Percentiles rank a stretch among this genome's conserved stretches.
phyloP scores from a whole-genome alignment of 1,284 basidiomycete genomes.

The Inonotus obliquus region DNA sequence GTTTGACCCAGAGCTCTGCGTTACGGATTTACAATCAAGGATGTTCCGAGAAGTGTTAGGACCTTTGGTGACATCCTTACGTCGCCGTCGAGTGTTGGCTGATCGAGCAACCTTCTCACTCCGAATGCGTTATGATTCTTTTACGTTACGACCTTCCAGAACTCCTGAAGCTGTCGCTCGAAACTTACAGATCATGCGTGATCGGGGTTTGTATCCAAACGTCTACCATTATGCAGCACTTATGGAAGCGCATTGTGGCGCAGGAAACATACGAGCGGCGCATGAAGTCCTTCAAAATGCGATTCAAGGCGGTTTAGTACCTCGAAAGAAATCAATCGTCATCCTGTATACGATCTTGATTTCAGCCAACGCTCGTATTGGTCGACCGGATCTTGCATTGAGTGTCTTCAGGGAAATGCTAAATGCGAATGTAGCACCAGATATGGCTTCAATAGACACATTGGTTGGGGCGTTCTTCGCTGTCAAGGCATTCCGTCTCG shows the following conservation, averaged over 20 bases:
- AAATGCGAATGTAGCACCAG: conserved; percentile 53
- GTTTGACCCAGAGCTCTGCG: conserved; percentile 48
- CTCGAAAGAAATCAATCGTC: conserved; percentile 38
- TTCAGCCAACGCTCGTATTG: conserved; percentile 53
- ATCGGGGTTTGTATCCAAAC: conserved; percentile 61
- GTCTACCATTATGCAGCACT: conserved; percentile 64
- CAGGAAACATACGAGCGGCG: conserved; percentile 51
- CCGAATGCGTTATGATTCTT: conserved; percentile 57
- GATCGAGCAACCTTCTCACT: conserved; percentile 54
- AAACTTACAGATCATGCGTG: conserved; percentile 52
- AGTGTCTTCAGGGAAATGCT: conserved; percentile 60
- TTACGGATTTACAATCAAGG: conserved; percentile 32
- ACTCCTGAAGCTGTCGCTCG: conserved; percentile 47
- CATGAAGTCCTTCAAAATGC: conserved; percentile 48
- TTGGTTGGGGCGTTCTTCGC: conserved; percentile 62
- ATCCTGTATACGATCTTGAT: conserved; percentile 74
- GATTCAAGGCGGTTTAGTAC: conserved; percentile 38
- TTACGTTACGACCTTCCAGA: conserved; percentile 31
- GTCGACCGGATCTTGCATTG: conserved; percentile 50
- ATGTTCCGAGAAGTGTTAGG: conserved; percentile 34
- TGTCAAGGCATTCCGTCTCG: conserved; percentile 44
- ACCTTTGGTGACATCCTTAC: conserved; percentile 45
- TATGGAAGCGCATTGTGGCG: conserved; percentile 58
- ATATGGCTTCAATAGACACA: conserved; percentile 62
- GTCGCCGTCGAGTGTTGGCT: conserved; percentile 41